Percentiles rank a stretch among this genome's conserved stretches.
phyloP scores from a whole-genome alignment of 768 basidiomycete genomes.

The Trametes gibbosa region DNA sequence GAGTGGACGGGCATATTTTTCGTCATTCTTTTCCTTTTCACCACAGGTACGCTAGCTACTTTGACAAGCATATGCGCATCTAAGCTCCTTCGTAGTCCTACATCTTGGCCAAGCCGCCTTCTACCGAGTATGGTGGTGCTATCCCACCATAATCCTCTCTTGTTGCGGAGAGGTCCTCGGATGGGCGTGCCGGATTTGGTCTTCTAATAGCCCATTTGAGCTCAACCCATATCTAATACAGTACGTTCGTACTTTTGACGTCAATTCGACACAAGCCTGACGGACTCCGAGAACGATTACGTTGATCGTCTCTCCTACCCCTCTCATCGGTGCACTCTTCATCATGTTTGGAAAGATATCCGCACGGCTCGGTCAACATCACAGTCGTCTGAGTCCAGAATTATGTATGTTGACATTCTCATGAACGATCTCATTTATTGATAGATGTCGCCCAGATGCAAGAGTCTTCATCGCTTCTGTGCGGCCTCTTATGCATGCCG shows the following conservation, averaged over 20 bases:
- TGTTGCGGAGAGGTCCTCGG: not conserved
- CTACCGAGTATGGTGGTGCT: not conserved
- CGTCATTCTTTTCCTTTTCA: not conserved
- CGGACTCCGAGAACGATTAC: constrained; percentile 31
- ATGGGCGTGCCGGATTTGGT: not conserved
- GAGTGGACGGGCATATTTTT: not conserved
- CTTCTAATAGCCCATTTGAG: not conserved
- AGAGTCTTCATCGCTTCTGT: not conserved
- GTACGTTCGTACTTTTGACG: not conserved
- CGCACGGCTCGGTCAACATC: not conserved
- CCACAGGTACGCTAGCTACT: not conserved
- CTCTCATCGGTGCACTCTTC: constrained; percentile 1
- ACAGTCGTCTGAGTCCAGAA: not conserved
- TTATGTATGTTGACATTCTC: not conserved
- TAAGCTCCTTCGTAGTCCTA: not conserved
- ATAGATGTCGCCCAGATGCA: not conserved
- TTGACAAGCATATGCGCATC: not conserved
- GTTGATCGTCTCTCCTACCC: constrained; percentile 12
- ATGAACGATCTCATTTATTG: not conserved
- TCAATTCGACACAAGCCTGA: not conserved
- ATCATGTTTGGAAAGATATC: constrained; percentile 1
- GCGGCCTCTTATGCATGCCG: not conserved
- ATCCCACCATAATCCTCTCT: not conserved
- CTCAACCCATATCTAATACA: not conserved
- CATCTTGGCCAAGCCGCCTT: not conserved